Base-by-base conservation (phyloP, 140 eudicot genomes). In the Cichorium intybus region DNA sequence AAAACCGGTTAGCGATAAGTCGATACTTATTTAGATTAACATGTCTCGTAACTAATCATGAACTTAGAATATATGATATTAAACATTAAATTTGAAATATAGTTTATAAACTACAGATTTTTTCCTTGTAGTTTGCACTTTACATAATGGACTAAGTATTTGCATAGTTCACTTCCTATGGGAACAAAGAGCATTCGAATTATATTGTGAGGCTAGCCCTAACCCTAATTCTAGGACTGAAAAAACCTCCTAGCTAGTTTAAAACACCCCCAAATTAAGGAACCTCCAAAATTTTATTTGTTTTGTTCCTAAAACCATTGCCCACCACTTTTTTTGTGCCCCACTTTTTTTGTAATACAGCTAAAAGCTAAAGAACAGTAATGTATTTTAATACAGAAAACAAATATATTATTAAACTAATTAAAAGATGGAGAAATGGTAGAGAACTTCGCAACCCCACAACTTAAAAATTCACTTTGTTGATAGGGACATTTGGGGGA, bases 281-380 rank as follows among this genome's bases (percentile, higher is more conserved):
- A 71, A 78, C 72, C 74, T 74, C 87, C 84, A 48, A 77, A 72
- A 67, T 68, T 21, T 4, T 64, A 66, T 70, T 85, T 77, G 80
- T 80, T 82, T 80, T 77, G 53, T 64, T 67, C 87, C 79, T 65
- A 76, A 80, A 85, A 81, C 71, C 82, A 72, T 69, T 68, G 71
- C 66, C 75, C 84, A 73, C 72, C 84, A 75, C 66, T 82, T 87
- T 85, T 76, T 28, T 69, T 51, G 78, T 71, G 82, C 71, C 74
- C 78, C 71, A 63, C 77, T 74, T 67, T 76, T 80, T 85, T 88
- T 78, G 79, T 69, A 71, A 85, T 80, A 88, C 83, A 88, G 96
- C 75, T 83, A 84, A 87, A 87, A 82, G 86, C 76, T 65, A 62
- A 82, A 85, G 71, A 75, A 49, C 48, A 71, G 64, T 53, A 72